phyloP scores from a whole-genome alignment of 495 filamentous ascomycete genomes.

The Jackrogersella multiformis region DNA sequence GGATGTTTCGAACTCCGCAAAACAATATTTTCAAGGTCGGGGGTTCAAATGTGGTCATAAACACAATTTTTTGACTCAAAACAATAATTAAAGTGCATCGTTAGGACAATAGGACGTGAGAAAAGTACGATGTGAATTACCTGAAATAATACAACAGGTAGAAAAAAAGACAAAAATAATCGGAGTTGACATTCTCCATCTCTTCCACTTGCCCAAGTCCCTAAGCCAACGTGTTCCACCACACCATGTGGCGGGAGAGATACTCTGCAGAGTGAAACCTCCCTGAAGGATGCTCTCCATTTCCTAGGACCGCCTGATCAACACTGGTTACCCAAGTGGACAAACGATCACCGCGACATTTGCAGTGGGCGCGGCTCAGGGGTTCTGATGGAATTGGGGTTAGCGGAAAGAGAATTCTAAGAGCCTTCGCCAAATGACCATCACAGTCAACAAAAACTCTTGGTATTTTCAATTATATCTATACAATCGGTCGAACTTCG shows the following conservation, averaged over 20 bases:
- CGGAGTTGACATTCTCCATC: conserved; percentile 59
- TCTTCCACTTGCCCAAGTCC: conserved; percentile 57
- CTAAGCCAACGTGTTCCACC: conserved; percentile 62
- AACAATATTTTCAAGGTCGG: conserved; percentile 13
- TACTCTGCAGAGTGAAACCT: conserved; percentile 64
- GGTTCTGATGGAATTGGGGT: conserved; percentile 60
- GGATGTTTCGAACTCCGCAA: conserved; percentile 9
- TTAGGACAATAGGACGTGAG: neutral
- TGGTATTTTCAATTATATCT: conserved; percentile 14
- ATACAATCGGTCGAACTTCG: conserved; percentile 25
- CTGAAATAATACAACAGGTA: conserved; percentile 17
- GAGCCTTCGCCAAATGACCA: conserved; percentile 60
- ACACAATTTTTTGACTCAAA: conserved; percentile 25
- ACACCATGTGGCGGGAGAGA: conserved; percentile 63
- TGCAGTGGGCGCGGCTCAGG: conserved; percentile 60
- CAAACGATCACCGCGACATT: conserved; percentile 62
- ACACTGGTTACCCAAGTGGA: conserved; percentile 63
- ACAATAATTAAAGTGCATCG: conserved; percentile 32
- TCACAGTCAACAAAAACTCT: conserved; percentile 51
- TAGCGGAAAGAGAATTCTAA: conserved; percentile 54
- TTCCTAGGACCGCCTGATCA: conserved; percentile 58
- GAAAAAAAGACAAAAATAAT: conserved; percentile 49
- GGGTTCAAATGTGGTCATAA: conserved; percentile 23
- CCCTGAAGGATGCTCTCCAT: conserved; percentile 60
- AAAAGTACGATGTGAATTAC: too few relatives aligned